Evolutionary conservation across 805 yeast genomes (phyloP).

Genomic region (Yarrowia bubula): DNA sequence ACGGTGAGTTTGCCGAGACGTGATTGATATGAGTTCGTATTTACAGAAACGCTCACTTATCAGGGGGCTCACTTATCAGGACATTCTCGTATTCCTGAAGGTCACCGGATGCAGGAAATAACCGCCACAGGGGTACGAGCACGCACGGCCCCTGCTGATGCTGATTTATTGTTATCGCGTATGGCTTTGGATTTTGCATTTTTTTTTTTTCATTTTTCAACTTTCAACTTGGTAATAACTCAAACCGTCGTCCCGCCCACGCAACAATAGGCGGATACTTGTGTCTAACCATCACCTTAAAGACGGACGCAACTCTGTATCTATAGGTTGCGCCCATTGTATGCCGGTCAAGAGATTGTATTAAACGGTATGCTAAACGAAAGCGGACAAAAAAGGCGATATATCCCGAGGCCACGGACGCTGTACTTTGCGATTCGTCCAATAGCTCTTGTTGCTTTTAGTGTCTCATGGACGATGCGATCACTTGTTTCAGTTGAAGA

Average conservation of each 20-base stretch:
- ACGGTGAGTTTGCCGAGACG: too few species aligned
- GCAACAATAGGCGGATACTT: conserved; percentile 12
- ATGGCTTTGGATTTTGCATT: background rate
- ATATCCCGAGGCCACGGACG: too few species aligned
- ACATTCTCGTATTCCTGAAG: too few species aligned
- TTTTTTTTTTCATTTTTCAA: background rate
- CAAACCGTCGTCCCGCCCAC: background rate
- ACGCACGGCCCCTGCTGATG: too few species aligned
- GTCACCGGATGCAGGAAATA: too few species aligned
- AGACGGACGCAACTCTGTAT: background rate
- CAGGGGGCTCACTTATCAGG: too few species aligned
- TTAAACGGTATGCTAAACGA: background rate
- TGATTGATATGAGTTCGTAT: too few species aligned
- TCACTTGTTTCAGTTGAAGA: background rate
- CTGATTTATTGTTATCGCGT: too few species aligned
- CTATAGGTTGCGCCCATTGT: background rate
- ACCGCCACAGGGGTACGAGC: too few species aligned
- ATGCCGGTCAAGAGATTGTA: background rate
- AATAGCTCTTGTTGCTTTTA: conserved; percentile 3
- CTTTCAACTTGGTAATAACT: background rate
- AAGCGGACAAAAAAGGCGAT: too few species aligned
- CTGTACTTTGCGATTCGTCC: too few species aligned
- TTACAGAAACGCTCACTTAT: too few species aligned
- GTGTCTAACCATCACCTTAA: background rate
- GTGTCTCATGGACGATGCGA: conserved; percentile 6